Conservation (phyloP, 257 asterid species). For the Solanum virginianum region DNA sequence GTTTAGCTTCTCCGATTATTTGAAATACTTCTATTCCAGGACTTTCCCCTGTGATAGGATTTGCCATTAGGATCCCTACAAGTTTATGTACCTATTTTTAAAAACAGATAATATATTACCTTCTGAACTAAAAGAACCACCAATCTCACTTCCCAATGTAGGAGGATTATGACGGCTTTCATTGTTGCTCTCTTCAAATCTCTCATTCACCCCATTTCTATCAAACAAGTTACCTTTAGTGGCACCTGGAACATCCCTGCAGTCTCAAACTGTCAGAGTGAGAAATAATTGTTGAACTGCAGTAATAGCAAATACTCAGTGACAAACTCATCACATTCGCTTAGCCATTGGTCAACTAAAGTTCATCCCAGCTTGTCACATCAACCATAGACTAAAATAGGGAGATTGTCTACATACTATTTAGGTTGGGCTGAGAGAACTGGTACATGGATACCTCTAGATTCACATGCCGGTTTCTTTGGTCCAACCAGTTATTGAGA, state of each 20-base stretch:
- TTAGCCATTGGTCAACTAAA: neutral
- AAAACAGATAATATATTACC: slow-evolving; percentile 29
- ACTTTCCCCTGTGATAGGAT: slow-evolving; percentile 45
- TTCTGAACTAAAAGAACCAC: slow-evolving; percentile 51
- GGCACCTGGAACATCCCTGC: slow-evolving; percentile 51
- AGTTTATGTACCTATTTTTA: neutral
- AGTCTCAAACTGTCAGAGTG: slow-evolving; percentile 5
- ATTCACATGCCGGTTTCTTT: neutral
- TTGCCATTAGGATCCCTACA: slow-evolving; percentile 9
- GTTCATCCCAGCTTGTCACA: neutral
- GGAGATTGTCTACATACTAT: neutral
- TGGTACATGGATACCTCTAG: neutral
- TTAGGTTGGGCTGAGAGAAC: neutral
- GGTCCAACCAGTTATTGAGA: neutral
- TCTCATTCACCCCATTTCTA: slow-evolving; percentile 33
- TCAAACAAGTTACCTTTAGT: slow-evolving; percentile 28
- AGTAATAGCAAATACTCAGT: neutral
- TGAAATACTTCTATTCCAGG: slow-evolving; percentile 93
- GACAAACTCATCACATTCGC: neutral
- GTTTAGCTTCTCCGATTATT: slow-evolving; percentile 90
- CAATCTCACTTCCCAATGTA: slow-evolving; percentile 30
- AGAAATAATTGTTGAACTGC: neutral
- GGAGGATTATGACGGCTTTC: slow-evolving; percentile 38
- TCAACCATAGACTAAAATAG: neutral
- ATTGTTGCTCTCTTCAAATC: slow-evolving; percentile 34